Base-by-base conservation (phyloP, 768 basidiomycete species). In the Lactarius hengduanensis region DNA sequence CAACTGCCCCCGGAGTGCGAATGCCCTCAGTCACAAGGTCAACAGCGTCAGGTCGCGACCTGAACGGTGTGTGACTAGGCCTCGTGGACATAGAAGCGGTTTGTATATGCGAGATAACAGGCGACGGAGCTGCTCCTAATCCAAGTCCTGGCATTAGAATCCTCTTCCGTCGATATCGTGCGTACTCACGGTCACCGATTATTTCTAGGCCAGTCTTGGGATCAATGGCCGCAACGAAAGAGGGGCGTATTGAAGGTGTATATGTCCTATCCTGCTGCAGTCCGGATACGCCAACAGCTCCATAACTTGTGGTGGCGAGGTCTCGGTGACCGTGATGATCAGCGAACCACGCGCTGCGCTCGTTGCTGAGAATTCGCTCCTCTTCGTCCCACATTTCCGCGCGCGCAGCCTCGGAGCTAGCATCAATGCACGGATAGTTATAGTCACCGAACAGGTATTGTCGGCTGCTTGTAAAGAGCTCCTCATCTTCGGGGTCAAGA, bases 401-500 rank as follows among this genome's bases (percentile, higher is more conserved):
- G 67, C 85, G 78, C 22, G 90, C 91, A 20, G 76, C 71, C 76
- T 95, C 92, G 30, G 88, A 86, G 77, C 91, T 94, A 57, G 92
- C 90, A 72, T 96, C 95, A 67, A 95, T 87, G 63, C 85, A 86
- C 0, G 94, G 95, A 74, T 96, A 96, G 72, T 91, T 85, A 74
- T 94, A 94, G 77, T 96, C 91, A 5, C 94, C 94, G 71, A 94
- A 98, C 30, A 96, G 81, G 67, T 93, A 91, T 70, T 84, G 81
- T 74, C 85, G 84, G 74, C 92, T 89, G 45, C 94, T 83, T 34
- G 78, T 81, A 72, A 89, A 98, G 60, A 96, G 76, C 69, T 80
- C 80, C 71, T 97, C 96, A 72, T 92, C 90, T 28, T 76, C 84
- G 2, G 85, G 84, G 66, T 88, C 84, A n/a, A 82, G 74, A 43